Evolutionary conservation across 1,139 yeast genomes (phyloP), one percentile per base, ranked within the genome.

Genomic region (Pneumocystis oryctolagi): DNA sequence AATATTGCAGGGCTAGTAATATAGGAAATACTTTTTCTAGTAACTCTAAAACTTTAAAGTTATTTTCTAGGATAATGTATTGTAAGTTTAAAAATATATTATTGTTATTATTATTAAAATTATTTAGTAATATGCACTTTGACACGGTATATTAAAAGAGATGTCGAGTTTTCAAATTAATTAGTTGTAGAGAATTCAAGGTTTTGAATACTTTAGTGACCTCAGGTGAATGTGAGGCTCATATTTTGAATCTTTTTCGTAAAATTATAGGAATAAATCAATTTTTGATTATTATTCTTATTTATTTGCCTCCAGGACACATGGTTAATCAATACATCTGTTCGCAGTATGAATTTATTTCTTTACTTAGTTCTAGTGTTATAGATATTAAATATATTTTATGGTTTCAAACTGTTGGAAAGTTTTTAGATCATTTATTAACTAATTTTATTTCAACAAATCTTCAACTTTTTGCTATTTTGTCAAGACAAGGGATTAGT

Each of bases 261-360:
- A 47, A 47, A 25, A 47, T 47, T 47, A 47, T 47, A 47, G 55
- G 55, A 47, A 47, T 47, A 47, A 47, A 47, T 47, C 55, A 47
- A 47, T 47, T 47, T 47, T 14, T 47, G 16, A 47, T 47, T 47
- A 47, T 47, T 47, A 47, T 47, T 14, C 55, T 47, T 47, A 20
- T 47, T 47, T 47, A 47, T 47, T 12, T 47, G 31, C 55, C 55
- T 47, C 55, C 55, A 9, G 55, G 20, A 25, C 55, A 47, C 25
- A 14, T 47, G 16, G 30, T 47, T 47, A 47, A 12, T 47, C 55
- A 47, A 47, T 47, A 47, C 25, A 31, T 31, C 3, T 47, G 55
- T 14, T 47, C 55, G 5, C 55, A 47, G 25, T 47, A 47, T 47
- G 55, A 47, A 47, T 20, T 47, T 47, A 47, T 47, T 47, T 47